Conservation (phyloP, 2,329 filamentous ascomycete species). For the Botrytis deweyae region DNA sequence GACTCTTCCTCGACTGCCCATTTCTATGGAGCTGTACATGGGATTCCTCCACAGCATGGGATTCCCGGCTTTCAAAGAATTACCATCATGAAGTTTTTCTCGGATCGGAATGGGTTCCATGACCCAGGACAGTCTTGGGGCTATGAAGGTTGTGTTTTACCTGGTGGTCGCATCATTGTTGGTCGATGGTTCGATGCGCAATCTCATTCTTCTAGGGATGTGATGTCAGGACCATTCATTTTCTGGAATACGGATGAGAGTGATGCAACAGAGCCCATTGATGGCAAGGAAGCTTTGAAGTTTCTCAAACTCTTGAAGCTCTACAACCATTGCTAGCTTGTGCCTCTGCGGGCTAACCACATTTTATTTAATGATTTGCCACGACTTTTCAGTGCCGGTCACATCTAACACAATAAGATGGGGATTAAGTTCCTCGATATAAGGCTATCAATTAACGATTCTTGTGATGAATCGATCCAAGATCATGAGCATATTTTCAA, state of each 20-base stretch:
- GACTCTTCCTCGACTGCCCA: conserved; percentile 36
- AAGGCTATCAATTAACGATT: not conserved
- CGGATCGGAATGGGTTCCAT: conserved; percentile 26
- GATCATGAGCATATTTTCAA: not conserved
- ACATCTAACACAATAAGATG: not conserved
- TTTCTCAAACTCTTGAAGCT: conserved; percentile 25
- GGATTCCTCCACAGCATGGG: conserved; percentile 47
- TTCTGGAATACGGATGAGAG: conserved; percentile 40
- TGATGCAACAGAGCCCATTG: conserved; percentile 22
- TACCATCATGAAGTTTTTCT: conserved; percentile 52
- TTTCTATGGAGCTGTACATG: conserved; percentile 49
- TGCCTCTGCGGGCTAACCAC: not conserved
- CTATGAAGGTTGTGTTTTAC: conserved; percentile 50
- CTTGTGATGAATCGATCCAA: too few relatives aligned
- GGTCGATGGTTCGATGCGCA: conserved; percentile 49
- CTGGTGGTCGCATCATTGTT: conserved; percentile 48
- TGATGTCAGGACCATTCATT: conserved; percentile 39
- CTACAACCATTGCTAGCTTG: not conserved
- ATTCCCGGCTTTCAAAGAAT: conserved; percentile 55
- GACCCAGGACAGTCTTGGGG: conserved; percentile 41
- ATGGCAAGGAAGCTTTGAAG: conserved; percentile 29
- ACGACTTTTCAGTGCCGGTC: not conserved
- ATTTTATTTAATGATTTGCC: not conserved
- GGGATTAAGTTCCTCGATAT: not conserved
- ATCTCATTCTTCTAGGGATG: conserved; percentile 11